Evolutionary conservation across 441 rosid genomes (phyloP), one percentile per base, ranked within the genome.

Genomic region (Macaranga tanarius): DNA sequence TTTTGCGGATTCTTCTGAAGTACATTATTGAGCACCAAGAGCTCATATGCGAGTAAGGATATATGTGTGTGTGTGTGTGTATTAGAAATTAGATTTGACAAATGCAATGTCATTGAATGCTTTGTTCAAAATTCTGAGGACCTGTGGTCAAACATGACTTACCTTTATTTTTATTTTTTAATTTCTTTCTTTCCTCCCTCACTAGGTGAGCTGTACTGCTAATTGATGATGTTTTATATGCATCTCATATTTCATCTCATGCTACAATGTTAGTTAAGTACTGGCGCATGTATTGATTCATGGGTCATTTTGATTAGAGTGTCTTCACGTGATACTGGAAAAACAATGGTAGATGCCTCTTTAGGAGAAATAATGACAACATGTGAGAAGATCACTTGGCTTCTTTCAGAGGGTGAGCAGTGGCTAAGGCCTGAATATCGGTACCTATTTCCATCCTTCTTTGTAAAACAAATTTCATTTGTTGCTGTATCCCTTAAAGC

Each of bases 341-440:
- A 95, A 90, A 95, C 98, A 68, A 95, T 93, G 97, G 92, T 95
- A 7, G 99, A 95, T 85, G 99, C 98, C 73, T 95, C 98, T 70
- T 77, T 95, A 72, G 99, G 99, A 69, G 99, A 95, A 73, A 95
- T 95, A 77, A 93, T 95, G 99, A 95, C 98, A 56, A 95, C 99
- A 26, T 95, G 99, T 73, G 99, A 95, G 88, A 95, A 95, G 90
- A 90, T 95, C 67, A 91, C 95, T 71, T 95, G 99, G 98, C 98
- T 95, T 82, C 90, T 95, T 71, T 88, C 99, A 0, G 97, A 95
- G 90, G 99, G 99, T 11, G 99, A 95, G 83, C 83, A 77, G 72
- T 95, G 98, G 98, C 89, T 93, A 75, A 91, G 86, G 86, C 99
- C 99, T 84, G 98, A 95, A 83, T 82, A 80, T 80, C 75, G 99